Evolutionary conservation across 768 basidiomycete species (phyloP), one percentile per base, ranked within the genome.

Genomic region (Tephrocybe sp.): DNA sequence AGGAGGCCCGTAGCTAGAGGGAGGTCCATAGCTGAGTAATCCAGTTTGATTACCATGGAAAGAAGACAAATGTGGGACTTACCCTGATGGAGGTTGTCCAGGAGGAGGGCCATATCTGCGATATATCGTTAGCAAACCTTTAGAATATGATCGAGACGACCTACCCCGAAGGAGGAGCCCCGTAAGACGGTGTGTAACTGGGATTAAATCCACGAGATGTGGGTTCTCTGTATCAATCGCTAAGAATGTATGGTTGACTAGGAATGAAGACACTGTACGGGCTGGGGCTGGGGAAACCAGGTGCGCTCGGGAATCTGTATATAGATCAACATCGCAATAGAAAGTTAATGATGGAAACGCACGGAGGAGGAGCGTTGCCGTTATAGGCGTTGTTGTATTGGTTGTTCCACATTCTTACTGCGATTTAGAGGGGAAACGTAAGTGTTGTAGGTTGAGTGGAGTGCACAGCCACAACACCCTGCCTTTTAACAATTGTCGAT

Each of bases 131-230:
- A 30, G 41, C 19, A 30, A 20, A 39, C 5, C 45, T 30, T 3
- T 12, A 41, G 30, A n/a, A 5, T 39, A 10, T 22, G 31, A 16
- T 38, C 10, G n/a, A 31, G 7, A 26, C 13, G 33, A n/a, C 59
- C 39, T 48, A 55, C 55, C 59, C 55, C 33, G 53, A 17, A 26
- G 60, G 60, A 32, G 61, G 61, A 31, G 64, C 39, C 0, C 55
- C 59, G 45, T 67, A 69, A 7, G 71, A 65, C 22, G 75, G 72
- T 12, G 70, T 61, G 53, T 78, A 78, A n/a, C 71, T 65, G 12
- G 73, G 69, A 56, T 62, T 69, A 53, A 71, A 72, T 5, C 71
- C 40, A 22, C 22, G 30, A 12, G 23, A n/a, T 4, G 36, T 22
- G 26, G 46, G 23, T 30, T 42, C 32, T 42, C 55, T 53, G 9